phyloP scores from a whole-genome alignment of 1,139 yeast genomes.

The Pichia sp. region DNA sequence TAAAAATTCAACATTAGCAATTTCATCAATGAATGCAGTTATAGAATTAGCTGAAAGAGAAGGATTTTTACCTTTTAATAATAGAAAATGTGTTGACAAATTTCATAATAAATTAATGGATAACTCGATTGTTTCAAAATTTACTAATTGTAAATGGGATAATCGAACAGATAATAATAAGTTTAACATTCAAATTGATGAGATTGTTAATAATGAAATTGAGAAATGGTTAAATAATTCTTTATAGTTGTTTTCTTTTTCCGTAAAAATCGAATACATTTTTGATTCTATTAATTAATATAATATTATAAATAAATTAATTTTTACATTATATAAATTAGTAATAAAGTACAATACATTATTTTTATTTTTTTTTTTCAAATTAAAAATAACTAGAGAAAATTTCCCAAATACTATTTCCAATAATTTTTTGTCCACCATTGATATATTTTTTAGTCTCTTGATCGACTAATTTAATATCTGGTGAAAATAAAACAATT shows the following conservation, averaged over 20 bases:
- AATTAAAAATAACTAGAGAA: constrained; percentile 18
- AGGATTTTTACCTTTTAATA: constrained; percentile 9
- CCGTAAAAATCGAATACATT: too few relatives aligned
- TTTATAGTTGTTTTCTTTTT: too few relatives aligned
- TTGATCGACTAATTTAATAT: constrained; percentile 16
- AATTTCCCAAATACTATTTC: constrained; percentile 21
- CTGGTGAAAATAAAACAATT: constrained; percentile 24
- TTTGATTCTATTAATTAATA: too few relatives aligned
- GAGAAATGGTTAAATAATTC: not conserved
- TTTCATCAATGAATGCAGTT: constrained; percentile 11
- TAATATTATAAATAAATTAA: too few relatives aligned
- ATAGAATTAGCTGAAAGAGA: constrained; percentile 18
- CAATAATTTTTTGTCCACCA: constrained; percentile 14
- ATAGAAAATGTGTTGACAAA: constrained; percentile 13
- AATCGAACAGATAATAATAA: not conserved
- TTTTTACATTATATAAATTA: too few relatives aligned
- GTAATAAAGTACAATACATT: too few relatives aligned
- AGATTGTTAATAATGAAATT: constrained; percentile 4
- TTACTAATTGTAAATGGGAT: constrained; percentile 10
- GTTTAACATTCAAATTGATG: constrained; percentile 4
- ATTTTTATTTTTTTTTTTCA: not conserved
- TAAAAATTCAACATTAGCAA: constrained; percentile 3
- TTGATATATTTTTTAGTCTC: constrained; percentile 8
- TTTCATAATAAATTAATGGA: not conserved
- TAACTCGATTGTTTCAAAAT: constrained; percentile 9